Percentiles rank a stretch among this genome's conserved stretches.
These are phyloP conservation scores for Thelonectria rubi DNA, from an alignment of 2,329 filamentous ascomycete species.

Conservation along the genomic window DNA sequence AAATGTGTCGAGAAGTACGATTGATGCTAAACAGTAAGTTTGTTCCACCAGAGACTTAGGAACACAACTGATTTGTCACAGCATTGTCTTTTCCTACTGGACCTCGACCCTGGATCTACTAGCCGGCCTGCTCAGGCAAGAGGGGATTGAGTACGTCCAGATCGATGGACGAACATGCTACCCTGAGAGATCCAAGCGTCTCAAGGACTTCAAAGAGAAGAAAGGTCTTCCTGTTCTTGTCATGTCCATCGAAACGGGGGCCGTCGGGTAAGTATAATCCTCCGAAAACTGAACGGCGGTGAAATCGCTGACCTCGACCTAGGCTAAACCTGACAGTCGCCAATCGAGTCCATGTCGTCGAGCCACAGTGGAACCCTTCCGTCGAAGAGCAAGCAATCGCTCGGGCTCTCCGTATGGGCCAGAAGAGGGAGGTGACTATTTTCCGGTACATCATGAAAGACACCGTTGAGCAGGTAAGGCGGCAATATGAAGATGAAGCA, in stretches of 20 bases:
- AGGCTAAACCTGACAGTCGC: conserved; percentile 23
- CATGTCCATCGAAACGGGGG: conserved; percentile 21
- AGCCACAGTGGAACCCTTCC: conserved; percentile 29
- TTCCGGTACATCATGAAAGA: conserved; percentile 24
- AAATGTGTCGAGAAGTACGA: background rate
- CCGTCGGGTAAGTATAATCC: conserved; percentile 10
- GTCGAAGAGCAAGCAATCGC: conserved; percentile 25
- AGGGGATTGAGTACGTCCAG: background rate
- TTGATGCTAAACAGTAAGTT: conserved; percentile 11
- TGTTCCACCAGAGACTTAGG: too few relatives aligned
- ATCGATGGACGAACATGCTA: conserved; percentile 18
- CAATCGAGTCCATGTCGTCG: conserved; percentile 19
- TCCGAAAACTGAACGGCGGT: background rate
- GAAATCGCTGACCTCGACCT: background rate
- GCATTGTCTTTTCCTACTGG: conserved; percentile 24
- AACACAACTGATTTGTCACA: background rate
- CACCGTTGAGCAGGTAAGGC: conserved; percentile 21
- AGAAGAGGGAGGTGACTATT: conserved; percentile 20
- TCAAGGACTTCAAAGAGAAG: conserved; percentile 5
- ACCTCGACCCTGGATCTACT: conserved; percentile 19
- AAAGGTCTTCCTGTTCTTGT: conserved; percentile 3
- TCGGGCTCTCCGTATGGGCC: conserved; percentile 19
- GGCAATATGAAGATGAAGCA: too few relatives aligned
- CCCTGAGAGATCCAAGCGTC: conserved; percentile 10
- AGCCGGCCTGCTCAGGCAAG: background rate